These are phyloP conservation scores for Phyllosticta ampelicida DNA, from an alignment of 2,329 filamentous ascomycete species.

Conservation along the genomic window DNA sequence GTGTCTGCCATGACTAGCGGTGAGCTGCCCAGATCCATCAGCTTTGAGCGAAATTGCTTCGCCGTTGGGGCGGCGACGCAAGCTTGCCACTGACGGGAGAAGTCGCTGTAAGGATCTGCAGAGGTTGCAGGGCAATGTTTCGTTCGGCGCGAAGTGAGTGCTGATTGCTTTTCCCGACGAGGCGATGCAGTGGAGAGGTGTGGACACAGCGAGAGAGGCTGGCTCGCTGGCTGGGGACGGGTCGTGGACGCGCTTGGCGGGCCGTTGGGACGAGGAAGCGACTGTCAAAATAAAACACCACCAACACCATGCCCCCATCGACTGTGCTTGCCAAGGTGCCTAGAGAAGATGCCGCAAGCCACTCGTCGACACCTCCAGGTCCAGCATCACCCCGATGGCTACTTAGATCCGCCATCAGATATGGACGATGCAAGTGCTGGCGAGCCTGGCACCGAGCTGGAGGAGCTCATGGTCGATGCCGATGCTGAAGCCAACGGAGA, in stretches of 20 bases:
- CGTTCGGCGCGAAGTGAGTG: too few relatives aligned
- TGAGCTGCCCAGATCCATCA: background rate
- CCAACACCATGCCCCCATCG: background rate
- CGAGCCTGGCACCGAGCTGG: background rate
- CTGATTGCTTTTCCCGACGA: background rate
- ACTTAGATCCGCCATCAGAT: slow-evolving; percentile 7
- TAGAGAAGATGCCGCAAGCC: slow-evolving; percentile 19
- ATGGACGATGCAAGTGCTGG: slow-evolving; percentile 7
- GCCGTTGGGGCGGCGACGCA: too few relatives aligned
- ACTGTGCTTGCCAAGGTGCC: background rate
- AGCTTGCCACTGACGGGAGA: too few relatives aligned
- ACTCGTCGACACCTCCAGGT: slow-evolving; percentile 17
- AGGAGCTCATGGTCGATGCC: slow-evolving; percentile 11
- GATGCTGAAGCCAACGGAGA: slow-evolving; percentile 21
- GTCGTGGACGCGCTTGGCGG: background rate
- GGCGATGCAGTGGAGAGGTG: background rate
- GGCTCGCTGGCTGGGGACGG: background rate
- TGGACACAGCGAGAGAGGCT: background rate
- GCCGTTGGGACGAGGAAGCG: background rate
- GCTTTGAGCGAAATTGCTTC: too few relatives aligned
- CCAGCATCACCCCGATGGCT: slow-evolving; percentile 13
- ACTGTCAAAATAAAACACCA: slow-evolving; percentile 10
- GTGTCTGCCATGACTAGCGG: background rate
- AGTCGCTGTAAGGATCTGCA: too few relatives aligned
- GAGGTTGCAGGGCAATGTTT: too few relatives aligned